phyloP scores from a whole-genome alignment of 1,139 yeast species.

The Scheffersomyces stambukii region DNA sequence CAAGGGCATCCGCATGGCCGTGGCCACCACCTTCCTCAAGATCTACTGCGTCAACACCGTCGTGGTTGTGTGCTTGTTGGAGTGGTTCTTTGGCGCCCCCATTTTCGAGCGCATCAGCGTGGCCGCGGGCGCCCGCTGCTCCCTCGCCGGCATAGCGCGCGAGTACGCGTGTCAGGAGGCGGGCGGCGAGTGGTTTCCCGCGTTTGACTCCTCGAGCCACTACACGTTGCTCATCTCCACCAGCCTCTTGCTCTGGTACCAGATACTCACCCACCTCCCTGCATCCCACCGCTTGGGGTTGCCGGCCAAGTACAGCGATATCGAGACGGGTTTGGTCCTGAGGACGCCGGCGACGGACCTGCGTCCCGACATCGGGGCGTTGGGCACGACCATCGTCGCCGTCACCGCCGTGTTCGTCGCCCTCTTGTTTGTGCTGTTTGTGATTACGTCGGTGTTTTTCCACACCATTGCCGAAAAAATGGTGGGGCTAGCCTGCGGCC shows the following conservation, averaged over 20 bases:
- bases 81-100: conserved; percentile 48
- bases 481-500: conserved; percentile 48
- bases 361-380: conserved; percentile 1
- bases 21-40: conserved; percentile 4
- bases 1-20: not conserved
- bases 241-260: conserved; percentile 41
- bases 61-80: conserved; percentile 9
- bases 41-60: conserved; percentile 8
- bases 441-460: conserved; percentile 56
- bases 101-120: conserved; percentile 40
- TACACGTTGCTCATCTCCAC: conserved; percentile 49
- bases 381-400: conserved; percentile 2
- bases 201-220: conserved; percentile 66
- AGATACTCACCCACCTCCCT: conserved; percentile 14
- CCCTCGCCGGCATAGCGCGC: conserved; percentile 3
- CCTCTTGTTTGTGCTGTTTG: conserved; percentile 44
- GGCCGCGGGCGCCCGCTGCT: conserved; percentile 41
- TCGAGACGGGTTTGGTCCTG: conserved; percentile 7
- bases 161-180: conserved; percentile 12
- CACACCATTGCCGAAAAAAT: conserved; percentile 58
- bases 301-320: no score
- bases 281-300: conserved; percentile 6
- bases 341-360: conserved; percentile 6
- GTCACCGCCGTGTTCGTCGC: conserved; percentile 10
- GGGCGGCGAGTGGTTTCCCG: conserved; percentile 47